Evolutionary conservation across 257 asterid species (phyloP), one percentile per base, ranked within the genome.

Genomic region (Striga asiatica): DNA sequence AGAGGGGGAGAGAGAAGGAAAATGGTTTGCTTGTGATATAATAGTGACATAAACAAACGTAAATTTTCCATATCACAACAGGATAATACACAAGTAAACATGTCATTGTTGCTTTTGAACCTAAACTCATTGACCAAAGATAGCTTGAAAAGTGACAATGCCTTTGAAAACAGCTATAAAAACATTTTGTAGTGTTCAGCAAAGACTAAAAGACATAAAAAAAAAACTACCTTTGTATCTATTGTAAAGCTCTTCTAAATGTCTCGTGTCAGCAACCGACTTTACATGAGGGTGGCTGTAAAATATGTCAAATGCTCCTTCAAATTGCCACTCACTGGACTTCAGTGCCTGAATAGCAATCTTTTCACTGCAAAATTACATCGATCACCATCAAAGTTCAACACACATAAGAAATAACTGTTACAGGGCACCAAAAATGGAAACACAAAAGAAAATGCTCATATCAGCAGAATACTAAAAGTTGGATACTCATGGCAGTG

Each of bases 261-360:
- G 95, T 76, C 94, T 88, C 8, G 95, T 72, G 69, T 88, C 95
- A 57, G 95, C 78, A 67, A 66, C 78, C 31, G 95, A 67, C 73
- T 81, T 92, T 55, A 71, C 20, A 8, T 82, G 89, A 24, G 94
- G 78, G 62, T 92, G 94, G 76, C 87, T 92, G 80, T 92, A 92
- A 74, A 84, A 92, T 47, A 79, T 58, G 62, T 92, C 95, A 59
- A 92, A 92, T 49, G 99, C 99, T 70, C 97, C 97, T 74, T 92
- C 99, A 66, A 88, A 82, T 64, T 85, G 92, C 97, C 97, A 92
- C 59, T 85, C 97, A 68, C 97, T 77, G 58, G 91, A 67, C 76
- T 92, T 92, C 68, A 92, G 65, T 62, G 95, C 77, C 73, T 88
- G 97, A 76, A 79, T 70, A 41, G 97, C 86, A 60, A 76, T 71